Base-by-base conservation (phyloP, 2,329 filamentous ascomycete genomes). In the Fusarium sp. region DNA sequence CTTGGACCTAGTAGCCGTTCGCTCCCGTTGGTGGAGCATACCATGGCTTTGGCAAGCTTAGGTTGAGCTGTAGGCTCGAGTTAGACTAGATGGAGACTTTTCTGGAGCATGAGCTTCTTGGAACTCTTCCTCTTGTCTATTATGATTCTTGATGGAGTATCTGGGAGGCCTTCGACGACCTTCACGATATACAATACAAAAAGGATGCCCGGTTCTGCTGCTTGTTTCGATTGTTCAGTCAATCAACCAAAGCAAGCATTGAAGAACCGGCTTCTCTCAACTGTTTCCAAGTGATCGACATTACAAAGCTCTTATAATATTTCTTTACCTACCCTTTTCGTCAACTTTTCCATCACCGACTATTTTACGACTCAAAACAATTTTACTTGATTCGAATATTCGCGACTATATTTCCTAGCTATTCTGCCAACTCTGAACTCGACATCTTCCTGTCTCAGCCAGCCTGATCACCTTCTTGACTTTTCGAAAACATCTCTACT, bases 171-270 rank as follows among this genome's bases (percentile, higher is more conserved):
- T 74, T 75, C 72, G 65, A 66, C 60, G 28, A 58, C 53, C 55
- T 66, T 75, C 57, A 66, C 66, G 71, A 75, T 75, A 74, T 52
- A 44, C 49, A 52, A 52, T 75, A 75, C 74, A 75, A 74, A 75
- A 75, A 73, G 74, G 70, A 71, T 74, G 66, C 63, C 57, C 49
- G 46, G 62, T 46, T 68, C 70, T 43, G 46, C 48, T 42, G 21
- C 46, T 69, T 63, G 62, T 49, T 59, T 67, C 42, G 52, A 46
- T 61, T 70, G 54, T 48, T 38, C 59, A 70, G 43, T 54, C 67
- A 54, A 47, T 46, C 61, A 61, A 71, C 20, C 62, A 73, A 35
- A 60, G 16, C 52, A 57, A 69, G 37, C 68, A 74, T 73, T 70
- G 49, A 71, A 73, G 70, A 70, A 70, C 72, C 65, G 72, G 72